phyloP scores from a whole-genome alignment of 345 rosid species.

The Clausena lansium region DNA sequence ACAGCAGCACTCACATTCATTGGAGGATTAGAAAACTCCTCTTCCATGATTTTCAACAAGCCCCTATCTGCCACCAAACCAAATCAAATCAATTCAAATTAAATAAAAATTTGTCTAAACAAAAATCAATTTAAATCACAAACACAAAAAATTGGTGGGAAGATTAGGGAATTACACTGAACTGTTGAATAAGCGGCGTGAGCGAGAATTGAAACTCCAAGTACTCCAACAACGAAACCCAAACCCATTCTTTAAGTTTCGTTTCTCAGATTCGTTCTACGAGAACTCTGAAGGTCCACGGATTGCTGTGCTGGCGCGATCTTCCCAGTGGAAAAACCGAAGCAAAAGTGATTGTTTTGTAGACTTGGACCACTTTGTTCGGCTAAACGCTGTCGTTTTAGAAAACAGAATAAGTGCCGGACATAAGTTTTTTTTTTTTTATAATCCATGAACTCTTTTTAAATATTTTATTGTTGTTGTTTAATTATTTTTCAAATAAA shows the following conservation, averaged over 20 bases:
- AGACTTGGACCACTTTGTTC: no score
- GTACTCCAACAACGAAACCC: constrained; percentile 59
- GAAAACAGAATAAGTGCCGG: no score
- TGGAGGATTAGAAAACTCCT: constrained; percentile 83
- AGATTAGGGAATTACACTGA: constrained; percentile 49
- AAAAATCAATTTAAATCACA: not conserved
- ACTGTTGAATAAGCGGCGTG: constrained; percentile 93
- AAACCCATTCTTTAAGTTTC: constrained; percentile 39
- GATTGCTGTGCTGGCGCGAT: not conserved
- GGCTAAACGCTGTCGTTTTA: no score
- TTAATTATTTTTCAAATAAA: no score
- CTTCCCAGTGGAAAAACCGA: not conserved
- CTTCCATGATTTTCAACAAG: constrained; percentile 86
- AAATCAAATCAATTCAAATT: not conserved
- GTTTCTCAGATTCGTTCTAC: not conserved
- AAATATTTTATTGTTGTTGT: no score
- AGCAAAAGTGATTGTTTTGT: not conserved
- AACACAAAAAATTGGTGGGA: not conserved
- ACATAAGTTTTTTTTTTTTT: no score
- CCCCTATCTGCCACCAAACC: constrained; percentile 63
- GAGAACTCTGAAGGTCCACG: not conserved
- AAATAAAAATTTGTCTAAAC: not conserved
- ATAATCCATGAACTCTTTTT: no score
- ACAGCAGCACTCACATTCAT: constrained; percentile 44
- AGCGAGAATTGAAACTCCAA: constrained; percentile 65